Percentiles rank a stretch among this genome's conserved stretches.
Evolutionary conservation across 257 asterid species (phyloP).

Genomic region (Solanum phureja): DNA sequence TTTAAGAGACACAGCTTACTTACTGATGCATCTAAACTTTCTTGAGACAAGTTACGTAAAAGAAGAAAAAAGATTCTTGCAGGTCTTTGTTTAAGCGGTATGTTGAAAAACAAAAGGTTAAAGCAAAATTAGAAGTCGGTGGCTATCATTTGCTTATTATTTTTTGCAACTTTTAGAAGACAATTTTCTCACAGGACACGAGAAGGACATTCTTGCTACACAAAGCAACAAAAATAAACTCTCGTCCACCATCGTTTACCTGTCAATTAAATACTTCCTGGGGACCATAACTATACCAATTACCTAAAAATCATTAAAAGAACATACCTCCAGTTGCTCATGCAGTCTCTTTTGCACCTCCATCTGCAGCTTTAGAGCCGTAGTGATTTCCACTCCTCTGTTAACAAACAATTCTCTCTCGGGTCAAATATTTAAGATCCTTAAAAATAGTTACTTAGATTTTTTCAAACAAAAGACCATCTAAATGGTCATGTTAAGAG

Average conservation of each 20-base stretch:
- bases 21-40: neutral
- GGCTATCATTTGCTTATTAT: neutral
- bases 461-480: neutral
- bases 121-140: too few species aligned
- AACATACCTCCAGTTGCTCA: slow-evolving; percentile 86
- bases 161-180: neutral
- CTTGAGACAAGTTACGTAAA: neutral
- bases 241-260: neutral
- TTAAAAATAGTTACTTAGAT: neutral
- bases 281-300: neutral
- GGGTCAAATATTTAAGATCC: neutral
- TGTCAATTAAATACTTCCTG: neutral
- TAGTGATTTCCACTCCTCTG: slow-evolving; percentile 93
- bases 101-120: neutral
- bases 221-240: neutral
- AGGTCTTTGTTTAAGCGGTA: neutral
- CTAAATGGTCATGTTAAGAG: neutral
- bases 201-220: neutral
- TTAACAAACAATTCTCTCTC: slow-evolving; percentile 7
- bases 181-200: neutral
- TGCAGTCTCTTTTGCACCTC: slow-evolving; percentile 98
- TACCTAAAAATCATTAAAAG: neutral
- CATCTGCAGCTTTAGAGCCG: slow-evolving; percentile 98
- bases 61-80: neutral
- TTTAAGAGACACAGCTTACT: neutral